Evolutionary conservation across 192 early-diverging fungal species (phyloP), one percentile per base, ranked within the genome.

Genomic region (Podila horticola): DNA sequence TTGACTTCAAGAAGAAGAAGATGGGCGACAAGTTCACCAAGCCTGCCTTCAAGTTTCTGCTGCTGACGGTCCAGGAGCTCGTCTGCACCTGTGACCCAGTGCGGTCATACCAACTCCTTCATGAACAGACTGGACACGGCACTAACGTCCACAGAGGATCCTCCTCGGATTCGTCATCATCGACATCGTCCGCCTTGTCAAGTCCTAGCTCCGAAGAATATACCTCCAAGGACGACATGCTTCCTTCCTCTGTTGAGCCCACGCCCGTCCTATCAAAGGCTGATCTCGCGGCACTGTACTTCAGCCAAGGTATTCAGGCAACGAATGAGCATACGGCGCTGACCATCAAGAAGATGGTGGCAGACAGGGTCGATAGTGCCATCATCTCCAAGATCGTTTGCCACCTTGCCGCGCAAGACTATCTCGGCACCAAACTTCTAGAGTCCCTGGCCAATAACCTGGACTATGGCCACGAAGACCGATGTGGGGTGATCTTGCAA

Each of bases 21-120:
- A 86, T 86, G 85, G 85, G 85, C 26, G 85, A 86, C 65, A 86
- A 86, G 70, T 86, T 86, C 65, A 83, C 85, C 2, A 74, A 81
- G 26, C 85, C 85, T 5, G 62, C 82, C 8, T 86, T 86, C 60
- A 65, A 77, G 28, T 76, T 76, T 45, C 50, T 86, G 20, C 29
- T 86, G 51, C 31, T 73, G 4, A 74, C 85, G 2, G 26, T 86
- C 5, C 76, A 75, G 52, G 75, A 71, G 22, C 29, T 84, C 9
- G 20, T 86, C 20, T 58, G 34, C 12, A 49, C 69, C 19, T 86
- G 85, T 58, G 83, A 84, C 30, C 58, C 82, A 4, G 8, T 33
- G 6, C 67, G 51, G 19, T 71, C 77, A 3, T 64, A 67, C n/a
- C 71, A 83, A 50, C 52, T 31, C 11, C 52, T 72, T 1, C 26